A percentile compares a stretch with the other conserved stretches of the same genome.
These are phyloP conservation scores for Yamadazyma paraphyllophila DNA, from an alignment of 805 yeast genomes.

Conservation along the genomic window DNA sequence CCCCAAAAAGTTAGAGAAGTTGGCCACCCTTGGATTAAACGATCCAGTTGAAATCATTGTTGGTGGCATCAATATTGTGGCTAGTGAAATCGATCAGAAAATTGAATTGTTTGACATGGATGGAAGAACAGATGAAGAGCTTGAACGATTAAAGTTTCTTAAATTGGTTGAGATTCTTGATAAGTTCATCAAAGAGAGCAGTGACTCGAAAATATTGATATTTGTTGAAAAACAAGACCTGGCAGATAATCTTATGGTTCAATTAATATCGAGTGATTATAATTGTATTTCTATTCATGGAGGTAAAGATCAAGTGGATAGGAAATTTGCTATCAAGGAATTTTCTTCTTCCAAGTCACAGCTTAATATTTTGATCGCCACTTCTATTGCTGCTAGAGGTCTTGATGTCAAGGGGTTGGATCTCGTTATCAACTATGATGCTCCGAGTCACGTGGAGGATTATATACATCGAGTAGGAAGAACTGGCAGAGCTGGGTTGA, in stretches of 20 bases:
- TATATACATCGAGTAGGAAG: conserved; percentile 95
- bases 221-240: conserved; percentile 87
- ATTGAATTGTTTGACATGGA: conserved; percentile 54
- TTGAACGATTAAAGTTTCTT: conserved; percentile 46
- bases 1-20: conserved; percentile 70
- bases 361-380: conserved; percentile 72
- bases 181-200: conserved; percentile 28
- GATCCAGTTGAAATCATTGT: conserved; percentile 75
- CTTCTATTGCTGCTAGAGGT: conserved; percentile 94
- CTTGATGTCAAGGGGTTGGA: conserved; percentile 85
- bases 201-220: conserved; percentile 57
- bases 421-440: conserved; percentile 68
- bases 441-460: conserved; percentile 89
- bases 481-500: conserved; percentile 87
- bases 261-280: conserved; percentile 51
- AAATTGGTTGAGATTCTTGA: conserved; percentile 57
- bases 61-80: conserved; percentile 78
- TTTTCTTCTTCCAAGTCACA: conserved; percentile 56
- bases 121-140: conserved; percentile 44
- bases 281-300: conserved; percentile 80
- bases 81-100: conserved; percentile 72
- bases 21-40: conserved; percentile 63
- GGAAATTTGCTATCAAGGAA: conserved; percentile 69
- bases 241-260: conserved; percentile 69
- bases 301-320: conserved; percentile 82